Percentiles rank a stretch among this genome's conserved stretches.
Evolutionary conservation across 345 rosid genomes (phyloP).

Genomic region (Raphanus sativus): DNA sequence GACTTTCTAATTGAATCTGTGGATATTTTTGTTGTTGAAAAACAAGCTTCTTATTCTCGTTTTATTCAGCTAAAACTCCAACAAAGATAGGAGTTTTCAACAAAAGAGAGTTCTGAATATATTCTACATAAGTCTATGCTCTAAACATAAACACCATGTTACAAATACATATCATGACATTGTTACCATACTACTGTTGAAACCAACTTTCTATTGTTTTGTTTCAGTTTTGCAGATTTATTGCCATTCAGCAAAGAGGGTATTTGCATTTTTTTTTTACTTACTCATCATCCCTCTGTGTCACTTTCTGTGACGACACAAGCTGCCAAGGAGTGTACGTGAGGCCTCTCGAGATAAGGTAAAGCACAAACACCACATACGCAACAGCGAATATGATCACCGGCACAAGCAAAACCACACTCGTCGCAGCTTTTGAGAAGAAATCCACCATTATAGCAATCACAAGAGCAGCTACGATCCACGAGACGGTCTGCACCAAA

Average conservation of each 20-base stretch:
- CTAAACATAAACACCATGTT: conserved; percentile 14
- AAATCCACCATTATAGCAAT: conserved; percentile 77
- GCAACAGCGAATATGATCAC: conserved; percentile 49
- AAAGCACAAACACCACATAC: conserved; percentile 66
- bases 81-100: background rate
- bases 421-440: conserved; percentile 63
- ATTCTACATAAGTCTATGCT: background rate
- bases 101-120: background rate
- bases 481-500: conserved; percentile 60
- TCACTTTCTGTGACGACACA: conserved; percentile 27
- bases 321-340: conserved; percentile 42
- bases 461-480: conserved; percentile 87
- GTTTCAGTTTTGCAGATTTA: conserved; percentile 5
- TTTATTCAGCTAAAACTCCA: conserved; percentile 6
- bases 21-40: background rate
- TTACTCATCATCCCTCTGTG: conserved; percentile 31
- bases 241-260: background rate
- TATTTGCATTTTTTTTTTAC: conserved; percentile 5
- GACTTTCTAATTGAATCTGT: background rate
- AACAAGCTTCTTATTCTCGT: background rate
- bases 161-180: conserved; percentile 3
- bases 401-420: conserved; percentile 36
- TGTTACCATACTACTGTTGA: conserved; percentile 5
- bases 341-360: conserved; percentile 59
- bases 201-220: conserved; percentile 9